Evolutionary conservation across 768 basidiomycete genomes (phyloP), one percentile per base, ranked within the genome.

Genomic region (Boletus vermiculosoides): DNA sequence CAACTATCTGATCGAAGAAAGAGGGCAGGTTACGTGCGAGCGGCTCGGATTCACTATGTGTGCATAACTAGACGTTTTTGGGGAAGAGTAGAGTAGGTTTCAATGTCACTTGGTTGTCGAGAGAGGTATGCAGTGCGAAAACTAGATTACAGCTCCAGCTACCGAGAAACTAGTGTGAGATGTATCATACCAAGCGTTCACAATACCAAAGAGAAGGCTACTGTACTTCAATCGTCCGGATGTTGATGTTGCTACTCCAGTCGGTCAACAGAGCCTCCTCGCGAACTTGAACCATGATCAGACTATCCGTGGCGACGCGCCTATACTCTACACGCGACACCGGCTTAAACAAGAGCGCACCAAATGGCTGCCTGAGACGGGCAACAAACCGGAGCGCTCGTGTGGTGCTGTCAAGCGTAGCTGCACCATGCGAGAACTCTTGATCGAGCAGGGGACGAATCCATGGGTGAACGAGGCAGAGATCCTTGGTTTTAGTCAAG

Each of bases 401-500:
- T 16, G 47, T 58, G 13, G 22, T 42, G 3, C 6, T 15, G 22
- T 42, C 41, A 15, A 42, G 41, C n/a, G 4, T 3, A 23, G 18
- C 8, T 3, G 8, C 22, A 4, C 37, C 52, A 4, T 10, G 2
- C 16, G 23, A 28, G 25, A 45, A 52, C 8, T 59, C 54, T 2
- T 50, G 45, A 25, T 50, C 60, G 22, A 57, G 45, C 2, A 61
- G 40, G 5, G 53, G 41, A 23, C 48, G 10, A 40, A 61, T 53
- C 61, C 62, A 63, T 4, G 60, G 60, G 40, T 63, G 56, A 11
- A 63, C 20, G 13, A 63, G 56, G 16, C 15, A 13, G 4, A 61
- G 28, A 12, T 16, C 40, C 5, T 52, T 13, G 52, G 12, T 52
- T 15, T 6, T 20, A 0, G 30, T 33, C 2, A 62, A n/a, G 20